Percentiles rank a stretch among this genome's conserved stretches.
Conservation (phyloP, 2,329 filamentous ascomycete species). For the Claviceps africana region DNA sequence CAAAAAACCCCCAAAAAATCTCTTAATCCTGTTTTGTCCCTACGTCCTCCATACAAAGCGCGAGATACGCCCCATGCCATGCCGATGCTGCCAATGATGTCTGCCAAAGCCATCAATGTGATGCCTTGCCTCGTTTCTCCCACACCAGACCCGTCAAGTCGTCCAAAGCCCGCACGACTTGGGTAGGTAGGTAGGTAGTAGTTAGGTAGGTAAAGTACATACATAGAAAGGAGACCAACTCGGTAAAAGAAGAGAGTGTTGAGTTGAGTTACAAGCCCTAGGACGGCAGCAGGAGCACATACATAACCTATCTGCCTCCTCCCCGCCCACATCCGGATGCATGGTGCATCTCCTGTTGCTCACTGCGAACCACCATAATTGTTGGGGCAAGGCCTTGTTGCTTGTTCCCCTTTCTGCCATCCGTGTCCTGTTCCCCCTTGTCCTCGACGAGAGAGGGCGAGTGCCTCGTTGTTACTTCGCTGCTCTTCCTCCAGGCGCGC, state of each 20-base stretch:
- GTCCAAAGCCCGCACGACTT: conserved; percentile 1
- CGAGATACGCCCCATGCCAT: conserved; percentile 2
- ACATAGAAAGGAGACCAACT: no score
- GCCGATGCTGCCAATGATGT: neutral
- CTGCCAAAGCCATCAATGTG: neutral
- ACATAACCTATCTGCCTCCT: conserved; percentile 6
- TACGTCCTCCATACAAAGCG: neutral
- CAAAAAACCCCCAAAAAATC: no score
- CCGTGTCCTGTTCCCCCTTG: neutral
- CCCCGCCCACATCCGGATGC: neutral
- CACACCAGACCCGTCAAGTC: neutral
- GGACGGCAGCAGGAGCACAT: no score
- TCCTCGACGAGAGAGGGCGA: neutral
- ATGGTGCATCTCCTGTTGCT: neutral
- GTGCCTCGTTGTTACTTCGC: neutral
- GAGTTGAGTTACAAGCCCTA: no score
- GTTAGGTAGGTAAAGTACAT: no score
- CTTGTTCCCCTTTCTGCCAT: neutral
- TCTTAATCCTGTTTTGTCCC: neutral
- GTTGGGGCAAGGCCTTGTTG: neutral
- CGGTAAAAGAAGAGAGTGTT: no score
- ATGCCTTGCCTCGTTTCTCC: neutral
- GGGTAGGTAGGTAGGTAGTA: no score
- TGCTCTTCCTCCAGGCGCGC: no score
- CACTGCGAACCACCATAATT: neutral